Conservation (phyloP, 164 flowering plant species). For the Tetrastigma voinierianum region DNA sequence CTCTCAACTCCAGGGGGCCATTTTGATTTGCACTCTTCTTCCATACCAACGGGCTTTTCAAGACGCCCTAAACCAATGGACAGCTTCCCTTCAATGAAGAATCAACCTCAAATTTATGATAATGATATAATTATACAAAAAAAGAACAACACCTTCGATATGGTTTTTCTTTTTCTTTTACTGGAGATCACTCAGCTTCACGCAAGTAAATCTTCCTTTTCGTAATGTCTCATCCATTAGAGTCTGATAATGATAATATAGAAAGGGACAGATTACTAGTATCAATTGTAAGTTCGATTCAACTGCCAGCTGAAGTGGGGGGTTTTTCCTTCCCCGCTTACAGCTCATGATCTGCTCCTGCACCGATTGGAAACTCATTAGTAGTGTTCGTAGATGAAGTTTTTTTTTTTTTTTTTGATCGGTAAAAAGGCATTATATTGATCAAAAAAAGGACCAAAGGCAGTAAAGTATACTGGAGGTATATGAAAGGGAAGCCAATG, state of each 20-base stretch:
- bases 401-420: too few relatives aligned
- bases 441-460: too few relatives aligned
- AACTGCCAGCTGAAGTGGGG: constrained; percentile 37
- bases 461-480: too few relatives aligned
- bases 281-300: constrained; percentile 53
- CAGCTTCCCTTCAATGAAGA: constrained; percentile 13
- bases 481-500: too few relatives aligned
- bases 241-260: constrained; percentile 54
- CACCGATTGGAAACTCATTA: constrained; percentile 23
- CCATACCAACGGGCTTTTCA: constrained; percentile 19
- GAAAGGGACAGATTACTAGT: constrained; percentile 63
- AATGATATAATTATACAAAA: constrained; percentile 20
- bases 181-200: background rate
- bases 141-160: constrained; percentile 15
- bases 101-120: constrained; percentile 14
- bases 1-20: too few relatives aligned
- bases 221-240: constrained; percentile 35
- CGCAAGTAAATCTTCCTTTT: background rate
- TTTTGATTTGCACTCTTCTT: constrained; percentile 10
- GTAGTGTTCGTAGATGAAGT: too few relatives aligned
- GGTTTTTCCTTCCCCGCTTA: constrained; percentile 40
- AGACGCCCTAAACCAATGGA: constrained; percentile 8
- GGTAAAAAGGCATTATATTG: too few relatives aligned
- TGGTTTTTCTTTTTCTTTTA: too few relatives aligned
- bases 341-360: constrained; percentile 74